Evolutionary conservation across 768 basidiomycete species (phyloP).

Genomic region (Pleurotus pulmonarius): DNA sequence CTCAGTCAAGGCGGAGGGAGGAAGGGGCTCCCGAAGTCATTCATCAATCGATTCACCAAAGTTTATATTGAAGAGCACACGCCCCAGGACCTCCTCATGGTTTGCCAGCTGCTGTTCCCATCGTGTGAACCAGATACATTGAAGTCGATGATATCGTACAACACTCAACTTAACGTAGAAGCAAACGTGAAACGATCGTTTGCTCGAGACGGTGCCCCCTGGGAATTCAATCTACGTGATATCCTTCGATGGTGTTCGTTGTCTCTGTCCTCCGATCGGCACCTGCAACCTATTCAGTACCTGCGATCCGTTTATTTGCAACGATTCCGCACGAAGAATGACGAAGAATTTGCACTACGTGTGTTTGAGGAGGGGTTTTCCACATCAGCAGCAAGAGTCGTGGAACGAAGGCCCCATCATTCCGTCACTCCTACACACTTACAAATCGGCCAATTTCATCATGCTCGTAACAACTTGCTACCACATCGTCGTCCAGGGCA

Average conservation of each 20-base stretch:
- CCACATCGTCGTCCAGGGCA: constrained; percentile 38
- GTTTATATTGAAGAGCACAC: constrained; percentile 89
- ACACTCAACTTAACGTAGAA: constrained; percentile 63
- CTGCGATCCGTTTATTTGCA: constrained; percentile 76
- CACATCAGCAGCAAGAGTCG: constrained; percentile 18
- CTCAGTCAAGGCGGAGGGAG: constrained; percentile 93
- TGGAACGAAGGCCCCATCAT: constrained; percentile 27
- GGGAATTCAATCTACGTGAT: constrained; percentile 98
- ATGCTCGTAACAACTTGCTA: constrained; percentile 30
- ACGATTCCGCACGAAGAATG: constrained; percentile 75
- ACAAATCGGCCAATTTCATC: constrained; percentile 64
- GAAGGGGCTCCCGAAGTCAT: constrained; percentile 96
- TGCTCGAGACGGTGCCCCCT: constrained; percentile 80
- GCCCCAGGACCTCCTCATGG: constrained; percentile 67
- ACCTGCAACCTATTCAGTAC: constrained; percentile 54
- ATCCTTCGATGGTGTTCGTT: constrained; percentile 84
- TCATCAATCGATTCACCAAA: constrained; percentile 97
- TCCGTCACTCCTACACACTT: constrained; percentile 45
- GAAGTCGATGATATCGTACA: constrained; percentile 79
- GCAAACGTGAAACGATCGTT: constrained; percentile 63
- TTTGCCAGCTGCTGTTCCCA: constrained; percentile 76
- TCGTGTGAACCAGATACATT: constrained; percentile 49
- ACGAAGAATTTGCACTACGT: constrained; percentile 48
- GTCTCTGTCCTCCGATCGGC: constrained; percentile 26
- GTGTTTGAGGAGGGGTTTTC: constrained; percentile 56